Conservation (phyloP, 2,329 filamentous ascomycete genomes). For the Cercospora nicotianae region DNA sequence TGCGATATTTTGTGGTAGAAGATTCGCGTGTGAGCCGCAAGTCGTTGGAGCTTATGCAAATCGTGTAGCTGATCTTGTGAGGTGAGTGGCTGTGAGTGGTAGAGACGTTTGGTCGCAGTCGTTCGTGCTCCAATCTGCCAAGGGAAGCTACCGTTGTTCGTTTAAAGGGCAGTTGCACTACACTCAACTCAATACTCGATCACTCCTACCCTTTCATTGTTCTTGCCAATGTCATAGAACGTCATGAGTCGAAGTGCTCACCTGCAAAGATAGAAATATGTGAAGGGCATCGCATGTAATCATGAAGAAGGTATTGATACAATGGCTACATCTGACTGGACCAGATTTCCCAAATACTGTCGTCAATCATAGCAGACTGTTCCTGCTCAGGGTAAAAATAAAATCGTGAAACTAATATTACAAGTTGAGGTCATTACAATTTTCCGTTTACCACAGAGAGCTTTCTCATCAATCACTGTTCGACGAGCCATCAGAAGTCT, state of each 20-base stretch:
- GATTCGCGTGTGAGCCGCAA: neutral
- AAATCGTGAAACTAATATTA: neutral
- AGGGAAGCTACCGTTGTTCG: conserved; percentile 4
- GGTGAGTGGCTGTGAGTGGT: neutral
- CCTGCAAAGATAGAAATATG: neutral
- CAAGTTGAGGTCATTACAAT: conserved; percentile 2
- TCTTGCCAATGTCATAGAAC: neutral
- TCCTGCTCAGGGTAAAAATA: conserved; percentile 1
- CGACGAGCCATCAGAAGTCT: neutral
- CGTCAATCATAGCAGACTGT: conserved; percentile 13
- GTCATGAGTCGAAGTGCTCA: neutral
- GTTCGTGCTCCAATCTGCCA: neutral
- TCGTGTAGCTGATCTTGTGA: neutral
- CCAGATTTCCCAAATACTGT: conserved; percentile 3
- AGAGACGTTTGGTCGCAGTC: neutral
- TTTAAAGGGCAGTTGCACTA: neutral
- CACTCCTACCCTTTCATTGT: neutral
- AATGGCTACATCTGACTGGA: conserved; percentile 12
- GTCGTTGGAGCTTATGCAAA: neutral
- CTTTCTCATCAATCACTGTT: conserved; percentile 2
- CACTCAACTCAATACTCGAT: neutral
- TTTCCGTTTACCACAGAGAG: neutral
- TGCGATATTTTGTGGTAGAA: neutral
- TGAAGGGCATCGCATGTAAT: neutral
- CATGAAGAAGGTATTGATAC: conserved; percentile 4